A percentile compares a stretch with the other conserved stretches of the same genome.
Conservation (phyloP, 768 basidiomycete genomes). For the Termitomyces sp. region DNA sequence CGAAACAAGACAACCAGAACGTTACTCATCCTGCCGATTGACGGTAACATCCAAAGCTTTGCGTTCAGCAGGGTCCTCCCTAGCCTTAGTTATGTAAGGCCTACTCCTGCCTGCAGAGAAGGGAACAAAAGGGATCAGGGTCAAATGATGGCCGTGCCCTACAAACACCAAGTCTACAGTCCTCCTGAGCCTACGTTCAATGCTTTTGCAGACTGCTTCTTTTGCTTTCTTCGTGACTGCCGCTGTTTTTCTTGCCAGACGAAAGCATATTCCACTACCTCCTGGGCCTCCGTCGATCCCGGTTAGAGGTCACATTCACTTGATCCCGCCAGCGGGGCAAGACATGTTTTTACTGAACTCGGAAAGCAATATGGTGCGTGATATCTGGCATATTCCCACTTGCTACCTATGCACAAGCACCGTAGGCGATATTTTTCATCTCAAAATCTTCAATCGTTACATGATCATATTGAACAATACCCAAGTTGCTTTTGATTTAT, state of each 20-base stretch:
- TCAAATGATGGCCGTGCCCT: too few species aligned
- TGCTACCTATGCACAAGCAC: background rate
- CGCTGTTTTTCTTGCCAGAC: background rate
- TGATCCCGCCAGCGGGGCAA: slow-evolving; percentile 22
- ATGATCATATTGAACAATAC: slow-evolving; percentile 18
- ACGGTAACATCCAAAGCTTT: too few species aligned
- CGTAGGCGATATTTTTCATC: background rate
- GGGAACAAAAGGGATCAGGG: too few species aligned
- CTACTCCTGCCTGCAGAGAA: too few species aligned
- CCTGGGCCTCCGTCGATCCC: slow-evolving; percentile 31
- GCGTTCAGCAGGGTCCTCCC: too few species aligned
- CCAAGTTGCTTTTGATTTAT: slow-evolving; percentile 15
- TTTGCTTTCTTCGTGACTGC: background rate
- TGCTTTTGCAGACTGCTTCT: too few species aligned
- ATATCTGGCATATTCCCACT: background rate
- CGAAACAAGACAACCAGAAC: too few species aligned
- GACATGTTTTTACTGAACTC: slow-evolving; percentile 22
- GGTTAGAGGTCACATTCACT: slow-evolving; percentile 28
- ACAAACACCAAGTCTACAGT: too few species aligned
- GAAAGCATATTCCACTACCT: slow-evolving; percentile 9
- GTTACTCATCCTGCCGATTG: too few species aligned
- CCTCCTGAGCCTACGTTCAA: too few species aligned
- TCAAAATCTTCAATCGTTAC: slow-evolving; percentile 17
- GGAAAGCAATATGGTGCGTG: slow-evolving; percentile 26
- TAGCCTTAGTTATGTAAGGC: too few species aligned